Conservation (phyloP, 139 green algal species). For the Auxenochlorella pyrenoidosa region DNA sequence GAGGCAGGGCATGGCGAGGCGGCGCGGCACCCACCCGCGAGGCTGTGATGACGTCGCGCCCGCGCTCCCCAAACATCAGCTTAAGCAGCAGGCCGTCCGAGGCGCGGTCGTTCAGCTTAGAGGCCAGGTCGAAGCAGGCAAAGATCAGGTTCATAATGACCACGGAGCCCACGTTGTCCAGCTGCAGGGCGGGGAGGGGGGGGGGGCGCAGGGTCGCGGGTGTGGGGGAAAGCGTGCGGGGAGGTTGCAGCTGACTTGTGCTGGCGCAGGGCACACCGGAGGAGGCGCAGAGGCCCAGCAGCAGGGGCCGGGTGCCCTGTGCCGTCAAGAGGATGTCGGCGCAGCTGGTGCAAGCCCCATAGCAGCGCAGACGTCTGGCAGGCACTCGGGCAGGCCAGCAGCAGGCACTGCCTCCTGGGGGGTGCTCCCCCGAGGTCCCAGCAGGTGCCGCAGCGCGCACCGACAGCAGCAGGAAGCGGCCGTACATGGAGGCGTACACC, state of each 20-base stretch:
- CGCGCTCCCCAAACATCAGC: slow-evolving; percentile 46
- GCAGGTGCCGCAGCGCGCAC: not conserved
- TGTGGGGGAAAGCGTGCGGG: too few relatives aligned
- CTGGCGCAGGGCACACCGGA: not conserved
- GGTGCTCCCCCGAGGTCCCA: not conserved
- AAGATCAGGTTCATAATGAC: slow-evolving; percentile 36
- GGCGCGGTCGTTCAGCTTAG: slow-evolving; percentile 20
- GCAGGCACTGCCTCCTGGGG: not conserved
- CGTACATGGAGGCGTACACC: slow-evolving; percentile 56
- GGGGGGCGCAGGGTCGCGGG: too few relatives aligned
- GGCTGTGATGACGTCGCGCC: slow-evolving; percentile 38
- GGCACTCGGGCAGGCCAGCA: too few relatives aligned
- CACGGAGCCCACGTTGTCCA: slow-evolving; percentile 38
- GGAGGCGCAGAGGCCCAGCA: not conserved
- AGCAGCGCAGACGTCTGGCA: not conserved
- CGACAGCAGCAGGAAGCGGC: slow-evolving; percentile 63
- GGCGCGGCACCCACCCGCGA: not conserved
- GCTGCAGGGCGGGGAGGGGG: not conserved
- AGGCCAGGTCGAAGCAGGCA: slow-evolving; percentile 17
- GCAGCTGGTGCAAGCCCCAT: too few relatives aligned
- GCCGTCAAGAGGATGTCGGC: not conserved
- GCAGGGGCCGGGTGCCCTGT: not conserved
- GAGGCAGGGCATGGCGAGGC: not conserved
- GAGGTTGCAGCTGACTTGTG: too few relatives aligned
- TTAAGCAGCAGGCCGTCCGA: slow-evolving; percentile 25